These are phyloP conservation scores for Rhizophagus prolifer DNA, from an alignment of 192 early-diverging fungal genomes.

Conservation along the genomic window DNA sequence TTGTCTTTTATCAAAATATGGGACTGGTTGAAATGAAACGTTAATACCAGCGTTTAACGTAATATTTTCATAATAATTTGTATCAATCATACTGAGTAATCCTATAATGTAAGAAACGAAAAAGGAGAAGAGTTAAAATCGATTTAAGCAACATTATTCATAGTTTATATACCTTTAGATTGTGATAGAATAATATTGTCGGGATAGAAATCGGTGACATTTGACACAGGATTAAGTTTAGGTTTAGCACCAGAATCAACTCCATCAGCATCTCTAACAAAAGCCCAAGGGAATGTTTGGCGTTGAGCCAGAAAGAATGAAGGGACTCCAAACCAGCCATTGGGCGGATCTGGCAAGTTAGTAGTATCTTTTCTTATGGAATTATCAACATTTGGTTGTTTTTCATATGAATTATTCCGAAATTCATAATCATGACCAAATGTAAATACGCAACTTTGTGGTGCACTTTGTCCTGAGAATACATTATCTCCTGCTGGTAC, in stretches of 20 bases:
- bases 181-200: too few relatives aligned
- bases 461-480: slow-evolving; percentile 31
- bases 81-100: slow-evolving; percentile 36
- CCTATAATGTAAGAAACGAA: slow-evolving; percentile 15
- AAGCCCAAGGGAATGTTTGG: slow-evolving; percentile 41
- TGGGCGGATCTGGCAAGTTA: slow-evolving; percentile 38
- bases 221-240: slow-evolving; percentile 32
- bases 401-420: slow-evolving; percentile 33
- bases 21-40: slow-evolving; percentile 42
- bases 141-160: background rate
- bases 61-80: slow-evolving; percentile 45
- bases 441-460: slow-evolving; percentile 46
- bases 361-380: slow-evolving; percentile 26
- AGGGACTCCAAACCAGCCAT: slow-evolving; percentile 47
- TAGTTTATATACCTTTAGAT: too few relatives aligned
- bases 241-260: slow-evolving; percentile 43
- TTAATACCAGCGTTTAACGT: slow-evolving; percentile 5
- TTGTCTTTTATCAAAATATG: slow-evolving; percentile 40
- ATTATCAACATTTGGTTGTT: slow-evolving; percentile 23
- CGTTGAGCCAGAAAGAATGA: slow-evolving; percentile 36
- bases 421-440: slow-evolving; percentile 40
- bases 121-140: slow-evolving; percentile 19
- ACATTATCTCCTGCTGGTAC: slow-evolving; percentile 31
- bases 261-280: slow-evolving; percentile 35
- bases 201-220: background rate